phyloP scores from a whole-genome alignment of 106 monocot genomes.

The Narthecium ossifragum region DNA sequence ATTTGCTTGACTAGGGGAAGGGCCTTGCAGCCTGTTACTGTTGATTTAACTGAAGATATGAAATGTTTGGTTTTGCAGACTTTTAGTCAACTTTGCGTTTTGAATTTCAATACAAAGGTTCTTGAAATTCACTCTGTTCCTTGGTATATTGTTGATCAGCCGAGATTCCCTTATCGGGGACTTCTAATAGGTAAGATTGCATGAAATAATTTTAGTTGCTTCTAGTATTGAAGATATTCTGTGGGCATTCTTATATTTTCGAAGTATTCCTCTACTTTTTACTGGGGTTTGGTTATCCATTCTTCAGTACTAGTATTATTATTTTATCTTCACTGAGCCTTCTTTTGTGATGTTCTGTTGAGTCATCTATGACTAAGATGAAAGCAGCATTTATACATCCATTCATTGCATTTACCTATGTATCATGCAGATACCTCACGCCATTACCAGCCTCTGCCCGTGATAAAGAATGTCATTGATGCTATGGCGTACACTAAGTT shows the following conservation, averaged over 20 bases:
- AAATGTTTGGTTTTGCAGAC: slow-evolving; percentile 42
- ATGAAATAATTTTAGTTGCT: slow-evolving; percentile 1
- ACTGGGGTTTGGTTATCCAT: too few relatives aligned
- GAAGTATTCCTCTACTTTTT: too few relatives aligned
- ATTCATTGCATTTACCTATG: not conserved
- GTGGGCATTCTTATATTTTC: too few relatives aligned
- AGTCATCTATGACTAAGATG: too few relatives aligned
- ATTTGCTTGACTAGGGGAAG: too few relatives aligned
- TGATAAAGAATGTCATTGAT: slow-evolving; percentile 88
- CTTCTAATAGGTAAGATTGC: slow-evolving; percentile 75
- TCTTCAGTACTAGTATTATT: too few relatives aligned
- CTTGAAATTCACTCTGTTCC: slow-evolving; percentile 65
- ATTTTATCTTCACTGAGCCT: too few relatives aligned
- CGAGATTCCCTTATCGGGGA: slow-evolving; percentile 82
- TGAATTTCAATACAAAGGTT: slow-evolving; percentile 46
- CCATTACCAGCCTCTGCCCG: slow-evolving; percentile 63
- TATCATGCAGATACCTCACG: slow-evolving; percentile 80
- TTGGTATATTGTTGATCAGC: slow-evolving; percentile 64
- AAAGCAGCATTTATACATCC: too few relatives aligned
- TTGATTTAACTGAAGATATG: not conserved
- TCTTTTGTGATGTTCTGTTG: too few relatives aligned
- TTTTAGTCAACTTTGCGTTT: slow-evolving; percentile 82
- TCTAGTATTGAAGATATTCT: not conserved
- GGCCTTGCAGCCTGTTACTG: not conserved
- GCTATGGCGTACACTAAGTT: slow-evolving; percentile 84